A percentile compares a stretch with the other conserved stretches of the same genome.
phyloP scores from a whole-genome alignment of 768 basidiomycete genomes.

The Naematelia encephala region DNA sequence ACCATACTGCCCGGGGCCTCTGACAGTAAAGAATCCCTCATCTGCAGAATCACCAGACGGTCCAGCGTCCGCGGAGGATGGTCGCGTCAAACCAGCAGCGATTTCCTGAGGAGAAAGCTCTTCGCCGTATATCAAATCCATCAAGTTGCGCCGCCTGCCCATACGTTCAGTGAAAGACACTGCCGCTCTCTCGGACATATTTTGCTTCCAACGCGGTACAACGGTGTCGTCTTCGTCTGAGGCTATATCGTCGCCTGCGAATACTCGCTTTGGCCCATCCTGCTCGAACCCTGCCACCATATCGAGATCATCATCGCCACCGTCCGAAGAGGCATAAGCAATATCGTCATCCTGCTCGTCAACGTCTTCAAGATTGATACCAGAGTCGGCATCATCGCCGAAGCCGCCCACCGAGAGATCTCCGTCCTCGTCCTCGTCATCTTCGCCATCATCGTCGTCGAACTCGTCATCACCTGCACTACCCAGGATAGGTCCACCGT shows the following conservation, averaged over 20 bases:
- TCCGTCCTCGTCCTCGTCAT: conserved; percentile 42
- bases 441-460: conserved; percentile 49
- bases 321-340: conserved; percentile 44
- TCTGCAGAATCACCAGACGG: conserved; percentile 50
- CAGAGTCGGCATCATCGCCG: conserved; percentile 36
- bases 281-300: conserved; percentile 55
- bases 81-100: conserved; percentile 53
- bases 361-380: conserved; percentile 43
- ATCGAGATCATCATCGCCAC: conserved; percentile 44
- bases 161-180: conserved; percentile 54
- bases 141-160: conserved; percentile 67
- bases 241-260: conserved; percentile 54
- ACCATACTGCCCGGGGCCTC: conserved; percentile 25
- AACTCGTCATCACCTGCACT: conserved; percentile 49
- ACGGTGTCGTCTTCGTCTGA: conserved; percentile 54
- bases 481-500: conserved; percentile 44
- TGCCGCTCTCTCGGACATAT: conserved; percentile 59
- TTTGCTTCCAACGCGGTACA: conserved; percentile 70
- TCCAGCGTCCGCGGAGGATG: conserved; percentile 41
- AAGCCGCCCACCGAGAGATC: conserved; percentile 12
- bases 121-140: conserved; percentile 74
- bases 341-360: conserved; percentile 45
- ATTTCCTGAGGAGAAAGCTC: conserved; percentile 69
- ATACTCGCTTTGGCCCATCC: conserved; percentile 57
- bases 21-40: conserved; percentile 71